Percentiles rank a stretch among this genome's conserved stretches.
Conservation (phyloP, 164 flowering plant genomes). For the Chloranthus sessilifolius region DNA sequence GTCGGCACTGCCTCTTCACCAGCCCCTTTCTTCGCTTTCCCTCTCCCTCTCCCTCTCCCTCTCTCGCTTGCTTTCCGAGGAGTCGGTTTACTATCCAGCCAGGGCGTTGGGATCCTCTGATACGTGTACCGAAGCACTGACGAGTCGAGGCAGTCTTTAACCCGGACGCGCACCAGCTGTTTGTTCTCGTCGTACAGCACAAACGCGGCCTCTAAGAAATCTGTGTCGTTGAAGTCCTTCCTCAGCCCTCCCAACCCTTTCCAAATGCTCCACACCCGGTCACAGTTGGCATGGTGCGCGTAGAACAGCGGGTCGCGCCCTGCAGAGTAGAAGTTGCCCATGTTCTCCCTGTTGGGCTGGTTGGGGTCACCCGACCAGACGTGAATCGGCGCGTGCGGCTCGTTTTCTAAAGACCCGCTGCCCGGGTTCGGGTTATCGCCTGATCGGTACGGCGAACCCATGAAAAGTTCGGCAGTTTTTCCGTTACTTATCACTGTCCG, state of each 20-base stretch:
- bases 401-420: conserved; percentile 32
- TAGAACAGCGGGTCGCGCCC: conserved; percentile 45
- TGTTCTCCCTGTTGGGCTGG: conserved; percentile 15
- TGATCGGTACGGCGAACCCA: conserved; percentile 39
- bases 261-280: conserved; percentile 28
- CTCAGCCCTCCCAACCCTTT: conserved; percentile 20
- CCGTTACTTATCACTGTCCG: conserved; percentile 37
- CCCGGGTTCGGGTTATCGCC: conserved; percentile 36
- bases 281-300: conserved; percentile 28
- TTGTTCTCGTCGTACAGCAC: conserved; percentile 37
- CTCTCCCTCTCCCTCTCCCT: too few relatives aligned
- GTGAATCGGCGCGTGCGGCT: conserved; percentile 42
- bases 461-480: conserved; percentile 29
- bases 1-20: not conserved
- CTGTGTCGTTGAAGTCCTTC: conserved; percentile 23
- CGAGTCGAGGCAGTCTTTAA: conserved; percentile 41
- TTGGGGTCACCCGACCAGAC: conserved; percentile 32
- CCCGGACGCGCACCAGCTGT: conserved; percentile 38
- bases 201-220: conserved; percentile 24
- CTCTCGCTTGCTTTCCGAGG: conserved; percentile 14
- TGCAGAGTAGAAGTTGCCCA: conserved; percentile 36
- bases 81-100: conserved; percentile 32
- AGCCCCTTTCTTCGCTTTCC: too few relatives aligned
- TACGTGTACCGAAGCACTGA: conserved; percentile 38
- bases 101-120: conserved; percentile 49